Evolutionary conservation across 345 rosid genomes (phyloP), one percentile per base, ranked within the genome.

Genomic region (Pugionium dolabratum): DNA sequence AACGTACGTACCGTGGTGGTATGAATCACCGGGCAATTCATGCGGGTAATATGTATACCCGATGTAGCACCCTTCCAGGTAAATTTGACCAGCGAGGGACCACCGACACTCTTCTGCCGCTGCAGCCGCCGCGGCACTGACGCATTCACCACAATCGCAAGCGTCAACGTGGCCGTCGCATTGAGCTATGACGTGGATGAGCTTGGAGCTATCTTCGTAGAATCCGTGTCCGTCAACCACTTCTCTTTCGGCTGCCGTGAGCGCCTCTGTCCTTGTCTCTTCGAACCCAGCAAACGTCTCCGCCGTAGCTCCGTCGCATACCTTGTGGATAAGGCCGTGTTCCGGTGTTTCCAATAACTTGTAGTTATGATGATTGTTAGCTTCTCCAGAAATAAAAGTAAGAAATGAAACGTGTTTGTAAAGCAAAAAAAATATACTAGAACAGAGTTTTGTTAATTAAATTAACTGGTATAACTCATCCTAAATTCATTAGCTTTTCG

Each of bases 131-230:
- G 95, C 91, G 26, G 44, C 51, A 50, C 54, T 42, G n/a, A 89
- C 67, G 65, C 98, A 92, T 48, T 84, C 83, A 2, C 85, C 83
- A 40, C 98, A 89, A 7, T 79, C 82, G 51, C 89, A 80, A 3
- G 25, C 59, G 44, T 72, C 74, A 54, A 87, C 73, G 31, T 79
- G 89, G 9, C 75, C 89, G 42, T 86, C 88, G 55, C 98, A 92
- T 54, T 87, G 85, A 5, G 81, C 95, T 67, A 75, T 63, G 4
- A 83, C 80, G 33, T 64, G 79, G 62, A 92, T 59, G 40, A 60
- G 39, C 39, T 76, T 84, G 67, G 64, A 66, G 29, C 71, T 79
- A 39, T 51, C 62, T 3, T 76, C 79, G 35, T 59, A 83, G 67
- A 79, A 83, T 11, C 87, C 84, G 11, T 62, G 67, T 2, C 75